phyloP scores from a whole-genome alignment of 768 basidiomycete genomes.

The Lactarius vividus region DNA sequence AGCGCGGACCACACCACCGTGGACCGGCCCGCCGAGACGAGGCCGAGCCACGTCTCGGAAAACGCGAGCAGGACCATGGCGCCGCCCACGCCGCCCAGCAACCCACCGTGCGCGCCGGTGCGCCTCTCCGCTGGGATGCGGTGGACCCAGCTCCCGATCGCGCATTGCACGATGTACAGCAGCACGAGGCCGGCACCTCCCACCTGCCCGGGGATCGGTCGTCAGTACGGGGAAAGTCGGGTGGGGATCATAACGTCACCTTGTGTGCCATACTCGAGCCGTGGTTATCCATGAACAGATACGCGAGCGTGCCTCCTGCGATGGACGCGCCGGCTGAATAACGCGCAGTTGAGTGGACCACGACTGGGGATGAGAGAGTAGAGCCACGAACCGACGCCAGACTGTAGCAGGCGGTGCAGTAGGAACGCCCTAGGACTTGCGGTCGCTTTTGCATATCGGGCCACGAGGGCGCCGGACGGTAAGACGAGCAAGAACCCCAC shows the following conservation, averaged over 20 bases:
- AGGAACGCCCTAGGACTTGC: slow-evolving; percentile 40
- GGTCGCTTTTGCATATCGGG: slow-evolving; percentile 47
- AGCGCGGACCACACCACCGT: slow-evolving; percentile 2
- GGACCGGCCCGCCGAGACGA: not conserved
- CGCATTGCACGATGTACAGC: slow-evolving; percentile 15
- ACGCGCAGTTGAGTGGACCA: not conserved
- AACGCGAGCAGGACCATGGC: slow-evolving; percentile 12
- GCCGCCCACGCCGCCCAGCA: slow-evolving; percentile 7
- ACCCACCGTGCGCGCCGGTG: not conserved
- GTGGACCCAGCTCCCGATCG: slow-evolving; percentile 4
- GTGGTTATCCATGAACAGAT: slow-evolving; percentile 12
- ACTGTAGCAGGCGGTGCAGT: slow-evolving; percentile 43
- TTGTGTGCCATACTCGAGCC: slow-evolving; percentile 7
- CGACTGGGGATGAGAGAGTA: not conserved
- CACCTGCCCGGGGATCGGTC: not conserved
- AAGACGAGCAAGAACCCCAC: slow-evolving; percentile 56
- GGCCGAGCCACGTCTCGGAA: slow-evolving; percentile 15
- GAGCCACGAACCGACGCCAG: slow-evolving; percentile 8
- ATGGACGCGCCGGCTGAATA: slow-evolving; percentile 12
- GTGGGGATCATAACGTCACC: not conserved
- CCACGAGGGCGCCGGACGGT: slow-evolving; percentile 55
- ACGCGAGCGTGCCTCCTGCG: slow-evolving; percentile 18
- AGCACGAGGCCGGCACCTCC: slow-evolving; percentile 4
- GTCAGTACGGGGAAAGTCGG: not conserved
- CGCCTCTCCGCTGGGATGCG: slow-evolving; percentile 4